phyloP scores from a whole-genome alignment of 2,329 filamentous ascomycete species.

The Stagonosporopsis cucurbitacearum region DNA sequence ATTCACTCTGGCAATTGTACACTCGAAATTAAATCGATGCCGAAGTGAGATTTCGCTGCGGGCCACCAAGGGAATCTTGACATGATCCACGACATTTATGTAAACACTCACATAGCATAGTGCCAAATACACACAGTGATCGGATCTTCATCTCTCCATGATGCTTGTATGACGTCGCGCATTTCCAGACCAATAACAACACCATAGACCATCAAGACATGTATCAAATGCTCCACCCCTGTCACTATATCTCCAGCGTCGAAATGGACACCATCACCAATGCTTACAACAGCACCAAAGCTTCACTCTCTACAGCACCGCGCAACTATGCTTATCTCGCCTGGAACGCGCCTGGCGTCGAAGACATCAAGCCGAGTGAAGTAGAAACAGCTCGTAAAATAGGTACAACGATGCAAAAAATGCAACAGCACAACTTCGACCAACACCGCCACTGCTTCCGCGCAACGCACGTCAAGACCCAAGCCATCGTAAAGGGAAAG shows the following conservation, averaged over 20 bases:
- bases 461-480: conserved; percentile 47
- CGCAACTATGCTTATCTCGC: conserved; percentile 31
- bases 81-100: not conserved
- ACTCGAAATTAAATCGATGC: not conserved
- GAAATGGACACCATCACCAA: no score
- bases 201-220: not conserved
- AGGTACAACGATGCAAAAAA: conserved; percentile 46
- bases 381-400: conserved; percentile 45
- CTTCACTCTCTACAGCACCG: conserved; percentile 23
- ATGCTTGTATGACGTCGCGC: conserved; percentile 4
- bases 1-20: not conserved
- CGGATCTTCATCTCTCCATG: not conserved
- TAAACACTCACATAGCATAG: not conserved
- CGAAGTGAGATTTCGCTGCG: not conserved
- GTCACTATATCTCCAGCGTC: no score
- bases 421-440: conserved; percentile 52
- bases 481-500: conserved; percentile 34
- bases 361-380: conserved; percentile 40
- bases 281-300: no score
- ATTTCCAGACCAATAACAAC: not conserved
- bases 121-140: not conserved
- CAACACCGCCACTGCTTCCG: conserved; percentile 48
- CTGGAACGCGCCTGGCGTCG: conserved; percentile 46
- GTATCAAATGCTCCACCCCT: no score
- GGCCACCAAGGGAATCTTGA: not conserved